Conservation (phyloP, 495 filamentous ascomycete species). For the Rostrohypoxylon terebratum region DNA sequence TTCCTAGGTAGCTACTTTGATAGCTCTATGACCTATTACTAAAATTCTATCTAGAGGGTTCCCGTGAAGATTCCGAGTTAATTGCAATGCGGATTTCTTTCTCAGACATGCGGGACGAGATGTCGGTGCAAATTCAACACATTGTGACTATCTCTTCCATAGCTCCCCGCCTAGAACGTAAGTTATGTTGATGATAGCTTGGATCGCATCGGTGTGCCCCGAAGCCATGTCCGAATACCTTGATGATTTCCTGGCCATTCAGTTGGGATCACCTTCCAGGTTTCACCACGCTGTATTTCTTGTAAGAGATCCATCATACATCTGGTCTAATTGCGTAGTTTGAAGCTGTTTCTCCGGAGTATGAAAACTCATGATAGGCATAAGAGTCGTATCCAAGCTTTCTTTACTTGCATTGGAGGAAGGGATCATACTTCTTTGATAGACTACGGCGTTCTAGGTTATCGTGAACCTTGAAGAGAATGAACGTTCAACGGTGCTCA, state of each 20-base stretch:
- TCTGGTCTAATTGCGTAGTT: conserved; percentile 9
- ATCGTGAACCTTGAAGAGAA: conserved; percentile 9
- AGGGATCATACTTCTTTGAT: not conserved
- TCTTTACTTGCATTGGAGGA: not conserved
- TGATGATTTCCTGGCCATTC: not conserved
- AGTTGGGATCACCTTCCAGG: not conserved
- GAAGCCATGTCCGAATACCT: not conserved
- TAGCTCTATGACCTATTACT: not conserved
- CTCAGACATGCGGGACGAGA: not conserved
- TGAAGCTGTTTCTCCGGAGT: not conserved
- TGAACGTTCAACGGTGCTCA: not conserved
- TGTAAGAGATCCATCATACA: conserved; percentile 2
- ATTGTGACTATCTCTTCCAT: not conserved
- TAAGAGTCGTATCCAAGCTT: not conserved
- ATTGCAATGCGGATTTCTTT: not conserved
- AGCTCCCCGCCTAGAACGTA: not conserved
- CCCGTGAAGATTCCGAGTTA: not conserved
- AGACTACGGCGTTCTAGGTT: conserved; percentile 14
- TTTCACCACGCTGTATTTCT: not conserved
- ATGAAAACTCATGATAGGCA: not conserved
- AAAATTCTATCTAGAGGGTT: not conserved
- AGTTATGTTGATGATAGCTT: not conserved
- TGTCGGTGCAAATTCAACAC: not conserved
- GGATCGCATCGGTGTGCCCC: conserved; percentile 5
- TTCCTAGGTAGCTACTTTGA: not conserved